Evolutionary conservation across 2,329 filamentous ascomycete genomes (phyloP), one percentile per base, ranked within the genome.

Genomic region (Paecilomyces fulvus): DNA sequence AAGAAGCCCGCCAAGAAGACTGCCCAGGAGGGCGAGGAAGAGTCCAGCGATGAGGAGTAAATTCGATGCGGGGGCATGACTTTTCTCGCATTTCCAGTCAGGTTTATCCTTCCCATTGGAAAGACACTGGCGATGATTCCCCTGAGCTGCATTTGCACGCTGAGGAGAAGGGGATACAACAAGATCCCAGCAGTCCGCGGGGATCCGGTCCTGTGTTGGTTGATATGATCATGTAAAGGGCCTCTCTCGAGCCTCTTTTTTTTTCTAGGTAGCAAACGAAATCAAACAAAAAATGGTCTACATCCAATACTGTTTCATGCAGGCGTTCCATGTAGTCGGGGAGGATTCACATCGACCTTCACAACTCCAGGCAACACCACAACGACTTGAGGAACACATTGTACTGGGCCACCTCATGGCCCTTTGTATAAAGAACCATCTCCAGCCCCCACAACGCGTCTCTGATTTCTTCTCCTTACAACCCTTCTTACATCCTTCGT

Each of bases 1-100:
- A 91, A 89, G 83, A 85, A 88, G 80, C 62, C 68, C 53, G 66
- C 73, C 53, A 76, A 74, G 66, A 79, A 80, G 72, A 64, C 70
- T 14, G 70, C 70, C 48, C 71, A 73, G 58, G 72, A 77, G 54
- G 73, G 72, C 51, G 70, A 70, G 20, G 67, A 67, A 52, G 65
- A 69, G 56, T 67, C 67, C 17, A 64, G 62, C 28, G 65, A 70
- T 46, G 72, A 75, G 20, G 72, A 77, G 67, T 78, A 74, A 67
- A 67, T 56, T 51, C 49, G 58, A 58, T 53, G 58, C 60, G 52
- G 53, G 54, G 53, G 60, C 54, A 54, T 57, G 51, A 43, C 55
- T 58, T 58, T 61, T 51, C 50, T 33, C 50, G 12, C 43, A 49
- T 53, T 43, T 53, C 52, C 37, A n/a, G 46, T 48, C n/a, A 25